Conservation (phyloP, 805 yeast species). For the Candida silvatica region DNA sequence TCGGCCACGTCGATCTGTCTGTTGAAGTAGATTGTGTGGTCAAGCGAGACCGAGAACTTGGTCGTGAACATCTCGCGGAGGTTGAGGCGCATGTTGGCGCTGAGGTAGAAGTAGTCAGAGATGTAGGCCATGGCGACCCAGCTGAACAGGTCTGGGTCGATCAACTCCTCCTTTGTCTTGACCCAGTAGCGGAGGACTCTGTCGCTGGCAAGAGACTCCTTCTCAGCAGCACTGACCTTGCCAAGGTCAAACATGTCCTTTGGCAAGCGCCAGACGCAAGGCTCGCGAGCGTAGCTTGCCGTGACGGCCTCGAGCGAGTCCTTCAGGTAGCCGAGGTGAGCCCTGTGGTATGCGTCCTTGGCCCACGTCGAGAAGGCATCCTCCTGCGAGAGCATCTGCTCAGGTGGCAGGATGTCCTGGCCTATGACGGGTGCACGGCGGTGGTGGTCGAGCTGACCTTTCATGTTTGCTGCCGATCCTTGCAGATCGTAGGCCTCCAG, state of each 20-base stretch:
- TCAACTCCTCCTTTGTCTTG: conserved; percentile 16
- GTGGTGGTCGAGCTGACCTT: conserved; percentile 23
- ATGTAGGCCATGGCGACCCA: conserved; percentile 53
- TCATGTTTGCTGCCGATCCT: conserved; percentile 24
- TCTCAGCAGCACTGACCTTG: conserved; percentile 13
- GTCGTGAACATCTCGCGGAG: conserved; percentile 36
- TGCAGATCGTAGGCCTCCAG: conserved; percentile 26
- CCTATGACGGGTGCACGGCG: conserved; percentile 21
- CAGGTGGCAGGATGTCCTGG: conserved; percentile 19
- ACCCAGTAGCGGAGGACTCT: conserved; percentile 25
- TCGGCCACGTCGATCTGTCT: conserved; percentile 31
- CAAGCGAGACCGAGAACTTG: conserved; percentile 51
- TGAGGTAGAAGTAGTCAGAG: conserved; percentile 48
- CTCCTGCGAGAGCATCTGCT: conserved; percentile 20
- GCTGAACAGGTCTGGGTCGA: conserved; percentile 27
- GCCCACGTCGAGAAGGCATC: conserved; percentile 23
- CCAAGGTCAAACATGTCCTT: conserved; percentile 23
- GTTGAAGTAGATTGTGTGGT: conserved; percentile 62
- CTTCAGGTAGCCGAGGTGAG: conserved; percentile 16
- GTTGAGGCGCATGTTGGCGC: conserved; percentile 43
- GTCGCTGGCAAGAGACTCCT: conserved; percentile 10
- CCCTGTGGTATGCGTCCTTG: conserved; percentile 12
- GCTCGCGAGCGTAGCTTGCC: conserved; percentile 23
- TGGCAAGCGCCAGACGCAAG: conserved; percentile 26
- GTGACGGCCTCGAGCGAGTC: conserved; percentile 14